Conservation (phyloP, 225 moss, liverwort and hornwort species). For the Sphagnum tenellum region DNA sequence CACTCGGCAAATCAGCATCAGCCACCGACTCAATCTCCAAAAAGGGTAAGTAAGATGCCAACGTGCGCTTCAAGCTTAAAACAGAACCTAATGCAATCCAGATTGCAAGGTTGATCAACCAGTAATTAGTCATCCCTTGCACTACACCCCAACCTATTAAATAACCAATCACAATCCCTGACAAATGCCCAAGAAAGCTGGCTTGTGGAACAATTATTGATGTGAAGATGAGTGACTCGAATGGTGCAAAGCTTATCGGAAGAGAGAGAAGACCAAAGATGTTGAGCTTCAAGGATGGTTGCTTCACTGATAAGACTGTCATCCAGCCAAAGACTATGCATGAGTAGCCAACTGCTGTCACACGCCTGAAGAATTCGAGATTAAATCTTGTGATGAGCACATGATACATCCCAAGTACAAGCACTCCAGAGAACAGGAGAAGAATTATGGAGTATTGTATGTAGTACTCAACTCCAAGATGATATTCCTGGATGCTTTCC, state of each 20-base stretch:
- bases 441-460: slow-evolving; percentile 74
- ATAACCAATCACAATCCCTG: slow-evolving; percentile 82
- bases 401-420: slow-evolving; percentile 84
- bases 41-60: slow-evolving; percentile 58
- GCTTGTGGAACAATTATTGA: slow-evolving; percentile 96
- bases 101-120: slow-evolving; percentile 55
- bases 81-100: slow-evolving; percentile 73
- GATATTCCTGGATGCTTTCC: slow-evolving; percentile 47
- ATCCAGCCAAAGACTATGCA: slow-evolving; percentile 99
- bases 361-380: slow-evolving; percentile 73
- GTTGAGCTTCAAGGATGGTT: slow-evolving; percentile 83
- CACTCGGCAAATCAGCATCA: slow-evolving; percentile 37
- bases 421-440: slow-evolving; percentile 60
- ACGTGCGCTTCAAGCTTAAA: slow-evolving; percentile 71
- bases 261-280: slow-evolving; percentile 82
- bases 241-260: slow-evolving; percentile 97
- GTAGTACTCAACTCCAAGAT: slow-evolving; percentile 76
- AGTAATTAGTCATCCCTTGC: slow-evolving; percentile 91
- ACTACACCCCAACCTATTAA: slow-evolving; percentile 94
- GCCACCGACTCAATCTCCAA: slow-evolving; percentile 62
- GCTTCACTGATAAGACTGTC: slow-evolving; percentile 92
- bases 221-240: slow-evolving; percentile 88
- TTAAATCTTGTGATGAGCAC: slow-evolving; percentile 70
- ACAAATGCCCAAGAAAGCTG: slow-evolving; percentile 85
- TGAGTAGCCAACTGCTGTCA: slow-evolving; percentile 90